Conservation (phyloP, 1,284 basidiomycete genomes). For the Chalciporus sp. region DNA sequence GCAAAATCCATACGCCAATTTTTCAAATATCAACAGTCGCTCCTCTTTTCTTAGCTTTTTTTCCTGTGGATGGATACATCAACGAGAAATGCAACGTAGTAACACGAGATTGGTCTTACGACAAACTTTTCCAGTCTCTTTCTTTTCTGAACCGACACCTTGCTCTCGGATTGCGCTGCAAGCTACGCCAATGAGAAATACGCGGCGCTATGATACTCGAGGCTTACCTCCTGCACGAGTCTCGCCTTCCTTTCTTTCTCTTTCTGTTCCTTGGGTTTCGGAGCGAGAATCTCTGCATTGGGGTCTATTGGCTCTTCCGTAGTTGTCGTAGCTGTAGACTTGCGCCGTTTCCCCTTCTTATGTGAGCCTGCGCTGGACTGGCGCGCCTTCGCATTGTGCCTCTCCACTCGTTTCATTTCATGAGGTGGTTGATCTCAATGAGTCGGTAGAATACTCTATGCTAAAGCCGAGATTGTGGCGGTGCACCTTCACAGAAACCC, state of each 20-base stretch:
- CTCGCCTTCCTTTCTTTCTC: conserved; percentile 61
- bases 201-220: not conserved
- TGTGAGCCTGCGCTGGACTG: conserved; percentile 55
- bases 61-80: conserved; percentile 48
- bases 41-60: conserved; percentile 89
- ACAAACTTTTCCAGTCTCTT: conserved; percentile 85
- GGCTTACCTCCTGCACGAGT: conserved; percentile 62
- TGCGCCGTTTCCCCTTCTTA: conserved; percentile 49
- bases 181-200: conserved; percentile 38
- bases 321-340: conserved; percentile 18
- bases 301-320: conserved; percentile 41
- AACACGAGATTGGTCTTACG: conserved; percentile 42
- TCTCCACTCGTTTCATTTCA: conserved; percentile 41
- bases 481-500: not conserved
- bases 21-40: conserved; percentile 69
- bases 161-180: conserved; percentile 63
- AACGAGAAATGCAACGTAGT: not conserved
- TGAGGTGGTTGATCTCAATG: not conserved
- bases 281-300: conserved; percentile 60
- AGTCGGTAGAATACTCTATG: too few relatives aligned
- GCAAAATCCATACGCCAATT: conserved; percentile 61
- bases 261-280: conserved; percentile 63
- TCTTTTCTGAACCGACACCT: conserved; percentile 78
- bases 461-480: too few relatives aligned
- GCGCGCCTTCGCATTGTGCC: conserved; percentile 66